Conservation (phyloP, 108 stramenopile species). For the Nitzschia sp. region DNA sequence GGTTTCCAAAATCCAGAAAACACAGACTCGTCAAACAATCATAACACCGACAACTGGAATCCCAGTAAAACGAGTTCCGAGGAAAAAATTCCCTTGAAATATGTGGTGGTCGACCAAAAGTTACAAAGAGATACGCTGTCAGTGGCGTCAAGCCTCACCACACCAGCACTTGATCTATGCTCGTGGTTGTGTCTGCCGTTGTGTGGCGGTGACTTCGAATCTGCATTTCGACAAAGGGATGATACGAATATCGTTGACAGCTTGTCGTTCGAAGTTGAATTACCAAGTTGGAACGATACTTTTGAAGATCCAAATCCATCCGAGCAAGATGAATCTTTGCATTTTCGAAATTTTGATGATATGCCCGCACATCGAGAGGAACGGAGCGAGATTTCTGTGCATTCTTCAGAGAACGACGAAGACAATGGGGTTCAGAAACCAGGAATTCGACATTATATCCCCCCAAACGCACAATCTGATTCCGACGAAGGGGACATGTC, state of each 20-base stretch:
- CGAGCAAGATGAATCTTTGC: background rate
- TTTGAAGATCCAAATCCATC: background rate
- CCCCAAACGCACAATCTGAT: background rate
- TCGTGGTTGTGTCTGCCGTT: background rate
- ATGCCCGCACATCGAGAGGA: background rate
- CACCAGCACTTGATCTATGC: background rate
- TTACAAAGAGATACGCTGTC: background rate
- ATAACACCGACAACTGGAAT: background rate
- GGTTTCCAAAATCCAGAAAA: too few species aligned
- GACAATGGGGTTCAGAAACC: background rate
- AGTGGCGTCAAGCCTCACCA: conserved; percentile 1
- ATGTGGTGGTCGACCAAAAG: background rate
- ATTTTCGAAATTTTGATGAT: background rate
- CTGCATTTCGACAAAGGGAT: background rate
- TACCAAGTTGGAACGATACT: background rate
- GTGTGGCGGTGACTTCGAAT: background rate
- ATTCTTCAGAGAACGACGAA: background rate
- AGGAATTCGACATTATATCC: background rate
- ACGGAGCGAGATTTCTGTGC: background rate
- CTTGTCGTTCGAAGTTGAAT: conserved; percentile 5
- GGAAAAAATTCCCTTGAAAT: conserved; percentile 1
- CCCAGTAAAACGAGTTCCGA: background rate
- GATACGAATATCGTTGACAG: background rate
- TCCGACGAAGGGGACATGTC: conserved; percentile 5
- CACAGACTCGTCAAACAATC: too few species aligned